These are phyloP conservation scores for Colletotrichum sp. DNA, from an alignment of 2,329 filamentous ascomycete species.

Conservation along the genomic window DNA sequence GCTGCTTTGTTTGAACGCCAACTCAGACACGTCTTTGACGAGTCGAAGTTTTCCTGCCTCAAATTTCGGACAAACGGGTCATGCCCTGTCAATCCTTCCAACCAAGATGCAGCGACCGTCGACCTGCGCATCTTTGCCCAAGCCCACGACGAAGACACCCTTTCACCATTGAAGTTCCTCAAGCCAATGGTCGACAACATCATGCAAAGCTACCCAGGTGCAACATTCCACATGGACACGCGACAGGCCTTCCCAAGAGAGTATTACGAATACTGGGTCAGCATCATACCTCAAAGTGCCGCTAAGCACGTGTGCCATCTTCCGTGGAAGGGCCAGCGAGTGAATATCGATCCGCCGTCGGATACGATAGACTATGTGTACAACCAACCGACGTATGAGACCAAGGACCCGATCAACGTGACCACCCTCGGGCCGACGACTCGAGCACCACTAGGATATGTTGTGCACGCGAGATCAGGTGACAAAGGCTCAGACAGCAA, in stretches of 20 bases:
- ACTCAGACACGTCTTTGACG: constrained; percentile 38
- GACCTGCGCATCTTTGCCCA: constrained; percentile 52
- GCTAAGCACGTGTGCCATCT: constrained; percentile 27
- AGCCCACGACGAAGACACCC: constrained; percentile 40
- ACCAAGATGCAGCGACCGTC: constrained; percentile 54
- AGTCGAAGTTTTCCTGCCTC: constrained; percentile 36
- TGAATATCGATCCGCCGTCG: constrained; percentile 24
- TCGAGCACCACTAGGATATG: constrained; percentile 31
- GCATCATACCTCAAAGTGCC: constrained; percentile 26
- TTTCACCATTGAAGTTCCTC: constrained; percentile 40
- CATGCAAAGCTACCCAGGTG: constrained; percentile 48
- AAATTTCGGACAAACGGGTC: constrained; percentile 40
- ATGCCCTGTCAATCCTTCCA: constrained; percentile 40
- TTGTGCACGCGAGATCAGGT: constrained; percentile 36
- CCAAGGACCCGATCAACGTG: constrained; percentile 26
- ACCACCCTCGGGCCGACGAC: constrained; percentile 29
- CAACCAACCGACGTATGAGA: constrained; percentile 30
- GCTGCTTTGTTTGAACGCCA: constrained; percentile 46
- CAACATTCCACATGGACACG: constrained; percentile 43
- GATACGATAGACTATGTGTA: constrained; percentile 27
- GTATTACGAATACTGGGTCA: constrained; percentile 27
- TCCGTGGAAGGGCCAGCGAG: constrained; percentile 21
- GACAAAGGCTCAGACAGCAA: constrained; percentile 48
- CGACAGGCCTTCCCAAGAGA: constrained; percentile 26
- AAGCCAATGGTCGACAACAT: constrained; percentile 43